A percentile compares a stretch with the other conserved stretches of the same genome.
Conservation (phyloP, 257 asterid genomes). For the Paraleonurus japonicus region DNA sequence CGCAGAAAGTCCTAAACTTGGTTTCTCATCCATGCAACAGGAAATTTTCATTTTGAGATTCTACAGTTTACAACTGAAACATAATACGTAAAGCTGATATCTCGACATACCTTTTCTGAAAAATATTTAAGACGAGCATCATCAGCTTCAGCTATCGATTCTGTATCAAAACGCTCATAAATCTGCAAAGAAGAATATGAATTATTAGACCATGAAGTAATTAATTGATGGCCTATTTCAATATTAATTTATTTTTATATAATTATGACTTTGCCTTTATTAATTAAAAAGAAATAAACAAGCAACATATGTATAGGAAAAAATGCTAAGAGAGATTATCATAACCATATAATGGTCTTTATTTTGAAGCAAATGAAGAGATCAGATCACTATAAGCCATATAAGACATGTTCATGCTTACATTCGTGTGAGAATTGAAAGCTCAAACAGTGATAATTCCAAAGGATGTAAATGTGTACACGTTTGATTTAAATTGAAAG, state of each 20-base stretch:
- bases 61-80: conserved; percentile 18
- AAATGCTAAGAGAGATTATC: not conserved
- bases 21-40: not conserved
- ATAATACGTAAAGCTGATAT: not conserved
- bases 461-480: not conserved
- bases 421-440: not conserved
- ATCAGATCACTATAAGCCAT: not conserved
- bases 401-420: not conserved
- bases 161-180: conserved; percentile 69
- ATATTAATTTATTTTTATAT: not conserved
- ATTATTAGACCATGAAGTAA: conserved; percentile 7
- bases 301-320: not conserved
- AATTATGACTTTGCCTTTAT: not conserved
- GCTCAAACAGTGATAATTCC: not conserved
- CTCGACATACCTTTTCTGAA: conserved; percentile 58
- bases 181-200: conserved; percentile 45
- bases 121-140: conserved; percentile 78
- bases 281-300: not conserved
- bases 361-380: not conserved
- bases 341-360: not conserved
- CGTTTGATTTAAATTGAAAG: not conserved
- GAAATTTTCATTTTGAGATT: not conserved
- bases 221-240: conserved; percentile 2
- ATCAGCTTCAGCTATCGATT: conserved; percentile 64
- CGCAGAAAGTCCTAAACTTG: conserved; percentile 5